Evolutionary conservation across 176 grass and related monocot genomes (phyloP), one percentile per base, ranked within the genome.

Genomic region (Otatea glauca): DNA sequence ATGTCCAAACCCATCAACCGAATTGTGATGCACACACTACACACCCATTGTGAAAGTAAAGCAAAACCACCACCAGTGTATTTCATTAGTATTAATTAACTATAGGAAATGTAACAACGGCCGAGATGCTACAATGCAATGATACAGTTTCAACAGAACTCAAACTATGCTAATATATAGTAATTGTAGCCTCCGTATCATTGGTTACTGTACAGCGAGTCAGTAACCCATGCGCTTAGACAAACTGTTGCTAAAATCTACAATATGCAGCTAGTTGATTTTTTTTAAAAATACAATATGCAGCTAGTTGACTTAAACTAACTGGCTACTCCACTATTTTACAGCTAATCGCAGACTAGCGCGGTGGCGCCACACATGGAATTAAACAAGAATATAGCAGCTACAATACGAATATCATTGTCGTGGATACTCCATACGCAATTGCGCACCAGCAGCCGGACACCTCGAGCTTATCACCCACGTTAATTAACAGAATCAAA

Each of bases 401-500:
- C 21, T 17, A 54, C 54, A 60, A 77, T 56, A 38, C 65, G 16
- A 20, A 42, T 23, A 54, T 77, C 54, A 39, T 35, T 61, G 63
- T 69, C 25, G 48, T 21, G 47, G 27, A 59, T 45, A 11, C 49
- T 6, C 1, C 24, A 39, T 47, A 25, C 71, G 79, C 69, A 82
- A 82, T n/a, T 61, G 72, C 15, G 63, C 53, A 58, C 35, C 61
- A 76, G 58, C 63, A 15, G 49, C 74, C 39, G 23, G 15, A 69
- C 72, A 76, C 35, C 25, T 88, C 41, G 62, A 32, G 79, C 70
- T 54, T 15, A 76, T 68, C 70, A 39, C 70, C 62, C 78, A 82
- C 71, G 25, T 68, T 25, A 55, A 34, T 59, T 25, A 44, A 34
- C 61, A 48, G 2, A 45, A 38, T 54, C 20, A 68, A 7, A 39